Evolutionary conservation across 1,284 basidiomycete species (phyloP), one percentile per base, ranked within the genome.

Genomic region (Pascua sp.): DNA sequence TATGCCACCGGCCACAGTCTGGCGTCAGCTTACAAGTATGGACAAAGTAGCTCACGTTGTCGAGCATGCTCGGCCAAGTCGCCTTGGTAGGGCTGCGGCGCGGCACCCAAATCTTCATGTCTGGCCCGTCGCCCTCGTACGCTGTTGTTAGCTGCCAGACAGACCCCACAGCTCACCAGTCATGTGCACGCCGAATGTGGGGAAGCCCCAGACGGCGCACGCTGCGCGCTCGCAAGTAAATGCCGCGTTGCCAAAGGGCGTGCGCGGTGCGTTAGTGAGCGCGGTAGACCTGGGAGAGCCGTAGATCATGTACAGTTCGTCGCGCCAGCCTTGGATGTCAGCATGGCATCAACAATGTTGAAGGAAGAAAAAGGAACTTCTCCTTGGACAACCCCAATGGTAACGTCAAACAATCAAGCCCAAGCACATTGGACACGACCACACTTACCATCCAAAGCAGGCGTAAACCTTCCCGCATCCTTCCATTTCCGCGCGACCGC

Each of bases 201-300:
- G 83, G 10, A 95, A 77, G 2, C 95, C 93, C 67, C 97, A 97
- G 42, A 98, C 77, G 1, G 89, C 84, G 67, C 89, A 90, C 1
- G 63, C 63, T 1, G 90, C 82, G 51, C 95, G 84, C 75, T 98
- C 95, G 80, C 98, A 83, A 68, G 86, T 84, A 72, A 97, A 96
- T 5, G 84, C 88, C 56, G 84, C 86, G 70, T 91, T 91, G 51
- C 65, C 49, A 43, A 65, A 65, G 7, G 65, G 49, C n/a, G 49
- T 24, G 7, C 42, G 17, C 9, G 42, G 3, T 11, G 39, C 51
- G 7, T 65, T 59, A 38, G 67, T 59, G 67, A 90, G 86, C 1
- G 56, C 68, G 15, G 61, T 57, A 8, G 66, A 71, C 18, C 56
- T 47, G 8, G 88, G 86, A 53, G 88, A 82, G 8, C 79, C 82